Evolutionary conservation across 179 eudicot species (phyloP), one percentile per base, ranked within the genome.

Genomic region (Camellia oleifera): DNA sequence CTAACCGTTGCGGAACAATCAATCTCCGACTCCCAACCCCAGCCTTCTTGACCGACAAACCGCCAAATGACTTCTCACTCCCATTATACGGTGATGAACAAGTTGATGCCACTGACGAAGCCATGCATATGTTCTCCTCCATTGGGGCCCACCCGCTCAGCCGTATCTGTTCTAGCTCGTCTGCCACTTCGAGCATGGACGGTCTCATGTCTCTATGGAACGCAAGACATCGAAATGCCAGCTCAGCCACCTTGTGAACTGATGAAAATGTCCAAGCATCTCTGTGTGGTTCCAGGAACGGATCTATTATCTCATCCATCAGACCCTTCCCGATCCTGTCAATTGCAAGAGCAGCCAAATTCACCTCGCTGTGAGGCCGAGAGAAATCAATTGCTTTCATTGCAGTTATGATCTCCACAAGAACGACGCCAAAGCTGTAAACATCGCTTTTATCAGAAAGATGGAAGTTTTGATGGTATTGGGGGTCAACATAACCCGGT

Each of bases 221-320:
- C 68, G 98, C 98, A 15, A 95, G 87, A 70, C 98, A 95, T 79
- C 98, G 80, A 62, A 95, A 95, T 6, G 99, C 99, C 83, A 95
- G 86, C 84, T 95, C 99, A 5, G 94, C 98, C 45, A 94, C 93
- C 81, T 90, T 94, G 84, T 94, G 93, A 44, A 95, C 82, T 0
- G 98, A 92, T 45, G 94, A 89, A 3, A 92, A 87, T 13, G 97
- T 95, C 99, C 99, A 94, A 4, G 99, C 95, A 80, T 95, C 99
- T 54, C 93, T 83, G 65, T 91, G 81, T 46, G 95, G 92, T 70
- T 95, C 99, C 0, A 94, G 84, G n/a, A 69, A 85, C 0, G 94
- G 95, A 75, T 95, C 99, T 1, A 94, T 82, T 53, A 95, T 92
- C 82, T 95, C 99, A 65, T 94, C 99, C 62, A 94, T 63, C 4